A percentile compares a stretch with the other conserved stretches of the same genome.
phyloP scores from a whole-genome alignment of 1,284 basidiomycete genomes.

The Trichosporon ovoides region DNA sequence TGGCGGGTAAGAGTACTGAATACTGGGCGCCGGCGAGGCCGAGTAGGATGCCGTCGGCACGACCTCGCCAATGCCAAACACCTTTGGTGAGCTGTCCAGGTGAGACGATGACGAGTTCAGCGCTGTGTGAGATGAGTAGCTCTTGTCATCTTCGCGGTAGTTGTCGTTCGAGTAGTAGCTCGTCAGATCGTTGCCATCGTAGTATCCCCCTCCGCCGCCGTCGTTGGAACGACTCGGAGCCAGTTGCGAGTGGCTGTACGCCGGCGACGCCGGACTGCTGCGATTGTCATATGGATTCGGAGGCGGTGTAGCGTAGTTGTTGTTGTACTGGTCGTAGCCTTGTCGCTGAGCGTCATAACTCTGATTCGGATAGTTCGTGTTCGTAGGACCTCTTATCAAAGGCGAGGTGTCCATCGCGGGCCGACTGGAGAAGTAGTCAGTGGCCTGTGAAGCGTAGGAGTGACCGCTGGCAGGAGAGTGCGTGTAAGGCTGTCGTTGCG shows the following conservation, averaged over 20 bases:
- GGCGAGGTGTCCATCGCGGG: constrained; percentile 3
- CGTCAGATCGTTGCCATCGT: constrained; percentile 7
- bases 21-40: constrained; percentile 7
- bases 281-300: constrained; percentile 16
- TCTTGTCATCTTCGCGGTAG: too few species aligned
- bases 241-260: constrained; percentile 17
- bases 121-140: constrained; percentile 32
- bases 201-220: neutral
- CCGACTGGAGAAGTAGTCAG: neutral
- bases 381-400: neutral
- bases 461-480: neutral
- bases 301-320: constrained; percentile 8
- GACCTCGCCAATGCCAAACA: constrained; percentile 35
- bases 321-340: neutral
- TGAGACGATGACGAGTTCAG: constrained; percentile 7
- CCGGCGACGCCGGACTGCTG: constrained; percentile 16
- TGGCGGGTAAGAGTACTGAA: constrained; percentile 16
- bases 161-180: constrained; percentile 25
- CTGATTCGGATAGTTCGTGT: neutral
- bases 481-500: neutral
- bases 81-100: constrained; percentile 22
- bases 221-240: constrained; percentile 1
- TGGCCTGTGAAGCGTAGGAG: neutral
- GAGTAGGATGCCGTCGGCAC: constrained; percentile 22
- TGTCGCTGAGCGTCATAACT: neutral